These are phyloP conservation scores for Hemileia vastatrix DNA, from an alignment of 1,284 basidiomycete species.

Conservation along the genomic window DNA sequence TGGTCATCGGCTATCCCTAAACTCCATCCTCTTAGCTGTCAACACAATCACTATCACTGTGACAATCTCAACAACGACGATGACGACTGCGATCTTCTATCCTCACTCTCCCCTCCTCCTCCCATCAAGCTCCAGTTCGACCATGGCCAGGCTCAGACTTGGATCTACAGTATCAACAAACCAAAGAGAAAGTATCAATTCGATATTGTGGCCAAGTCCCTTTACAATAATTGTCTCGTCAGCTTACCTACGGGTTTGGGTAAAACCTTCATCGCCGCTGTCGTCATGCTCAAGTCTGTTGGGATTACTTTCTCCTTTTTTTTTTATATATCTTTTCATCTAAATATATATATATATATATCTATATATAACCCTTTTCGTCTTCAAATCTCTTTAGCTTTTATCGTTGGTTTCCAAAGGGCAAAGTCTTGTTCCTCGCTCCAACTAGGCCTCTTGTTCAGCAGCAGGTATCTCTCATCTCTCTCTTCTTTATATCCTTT, in stretches of 20 bases:
- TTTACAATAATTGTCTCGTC: slow-evolving; percentile 90
- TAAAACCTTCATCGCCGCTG: slow-evolving; percentile 96
- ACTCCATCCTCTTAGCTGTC: too few relatives aligned
- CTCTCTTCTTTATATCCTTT: not conserved
- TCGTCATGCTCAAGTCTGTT: slow-evolving; percentile 60
- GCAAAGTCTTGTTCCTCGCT: slow-evolving; percentile 89
- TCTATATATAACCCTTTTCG: not conserved
- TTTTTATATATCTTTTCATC: slow-evolving; percentile 17
- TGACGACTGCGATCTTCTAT: too few relatives aligned
- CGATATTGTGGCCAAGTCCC: slow-evolving; percentile 76
- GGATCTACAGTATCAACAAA: slow-evolving; percentile 85
- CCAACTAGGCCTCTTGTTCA: slow-evolving; percentile 91
- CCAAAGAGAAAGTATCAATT: slow-evolving; percentile 87
- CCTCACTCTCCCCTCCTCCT: too few relatives aligned
- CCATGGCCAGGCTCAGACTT: too few relatives aligned
- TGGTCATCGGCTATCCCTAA: too few relatives aligned
- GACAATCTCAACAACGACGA: too few relatives aligned
- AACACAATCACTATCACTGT: too few relatives aligned
- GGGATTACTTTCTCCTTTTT: slow-evolving; percentile 36
- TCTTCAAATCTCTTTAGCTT: slow-evolving; percentile 27
- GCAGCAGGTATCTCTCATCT: slow-evolving; percentile 53
- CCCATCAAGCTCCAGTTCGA: too few relatives aligned
- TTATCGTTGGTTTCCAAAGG: slow-evolving; percentile 86
- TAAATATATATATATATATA: not conserved
- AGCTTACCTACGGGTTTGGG: slow-evolving; percentile 92